Base-by-base conservation (phyloP, 192 early-diverging fungal species). In the Cetraspora pellucida region DNA sequence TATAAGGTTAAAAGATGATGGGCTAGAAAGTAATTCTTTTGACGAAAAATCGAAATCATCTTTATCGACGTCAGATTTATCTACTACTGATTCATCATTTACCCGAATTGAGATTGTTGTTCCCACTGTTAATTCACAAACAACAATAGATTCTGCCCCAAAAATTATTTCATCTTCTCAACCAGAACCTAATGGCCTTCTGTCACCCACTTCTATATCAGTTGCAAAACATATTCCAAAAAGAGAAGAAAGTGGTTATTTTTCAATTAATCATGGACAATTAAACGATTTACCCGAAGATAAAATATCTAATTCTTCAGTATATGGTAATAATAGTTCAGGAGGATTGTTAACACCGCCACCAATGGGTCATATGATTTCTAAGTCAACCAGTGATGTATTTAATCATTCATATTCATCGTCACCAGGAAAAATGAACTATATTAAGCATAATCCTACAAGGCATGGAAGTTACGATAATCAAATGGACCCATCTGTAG, bases 221-320 rank as follows among this genome's bases (percentile, higher is more conserved):
- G 55, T 30, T 75, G 16, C n/a, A 19, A 50, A 30, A 9, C 14
- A 17, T 17, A 47, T n/a, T 19, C 44, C 44, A 10, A 16, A 17
- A 63, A 75, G 74, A 75, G 21, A 37, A 72, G 74, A 75, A 47
- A 64, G 59, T 50, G 74, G 59, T 16, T 75, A 75, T 47, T 75
- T 75, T 27, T 46, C 74, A 27, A 16, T 27, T 16, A 28, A 75
- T 46, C 27, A 43, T 43, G n/a, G 19, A 25, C 54, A 27, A 55
- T 54, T 14, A 60, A 25, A 25, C 9, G 45, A 43, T 16, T 28
- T 25, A 50, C 23, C 54, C 3, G 72, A 25, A 47, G 23, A 37
- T 37, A 37, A 69, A 69, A 10, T 37, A 23, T 10, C 21, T 25
- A 60, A 43, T 59, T 19, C 52, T 30, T 44, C 27, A 11, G 37